Conservation (phyloP, 805 yeast genomes). For the Yarrowia bubula region DNA sequence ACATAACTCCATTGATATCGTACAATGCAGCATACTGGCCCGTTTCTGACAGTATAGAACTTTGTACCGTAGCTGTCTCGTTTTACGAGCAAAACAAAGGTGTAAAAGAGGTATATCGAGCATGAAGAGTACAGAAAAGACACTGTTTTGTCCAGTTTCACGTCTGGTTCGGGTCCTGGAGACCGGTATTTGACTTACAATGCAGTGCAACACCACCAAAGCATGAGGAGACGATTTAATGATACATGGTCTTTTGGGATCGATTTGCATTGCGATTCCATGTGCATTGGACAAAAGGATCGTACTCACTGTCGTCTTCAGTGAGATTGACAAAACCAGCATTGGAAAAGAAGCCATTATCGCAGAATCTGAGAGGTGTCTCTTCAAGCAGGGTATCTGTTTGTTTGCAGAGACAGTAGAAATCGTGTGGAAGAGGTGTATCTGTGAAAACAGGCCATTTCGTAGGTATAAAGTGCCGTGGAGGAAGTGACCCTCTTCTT, state of each 20-base stretch:
- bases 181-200: background rate
- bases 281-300: background rate
- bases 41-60: background rate
- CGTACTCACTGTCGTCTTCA: background rate
- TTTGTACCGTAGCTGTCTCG: background rate
- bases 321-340: background rate
- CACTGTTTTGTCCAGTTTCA: background rate
- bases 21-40: background rate
- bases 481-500: background rate
- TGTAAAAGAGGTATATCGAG: background rate
- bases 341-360: background rate
- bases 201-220: background rate
- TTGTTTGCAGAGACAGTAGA: background rate
- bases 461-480: background rate
- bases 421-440: background rate
- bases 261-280: background rate
- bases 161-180: background rate
- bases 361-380: background rate
- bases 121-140: background rate
- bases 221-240: background rate
- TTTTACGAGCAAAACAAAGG: background rate
- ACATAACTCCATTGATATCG: background rate
- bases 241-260: background rate
- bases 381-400: background rate
- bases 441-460: background rate